Evolutionary conservation across 139 green algal genomes (phyloP).

Genomic region (Micromonas pusilla): DNA sequence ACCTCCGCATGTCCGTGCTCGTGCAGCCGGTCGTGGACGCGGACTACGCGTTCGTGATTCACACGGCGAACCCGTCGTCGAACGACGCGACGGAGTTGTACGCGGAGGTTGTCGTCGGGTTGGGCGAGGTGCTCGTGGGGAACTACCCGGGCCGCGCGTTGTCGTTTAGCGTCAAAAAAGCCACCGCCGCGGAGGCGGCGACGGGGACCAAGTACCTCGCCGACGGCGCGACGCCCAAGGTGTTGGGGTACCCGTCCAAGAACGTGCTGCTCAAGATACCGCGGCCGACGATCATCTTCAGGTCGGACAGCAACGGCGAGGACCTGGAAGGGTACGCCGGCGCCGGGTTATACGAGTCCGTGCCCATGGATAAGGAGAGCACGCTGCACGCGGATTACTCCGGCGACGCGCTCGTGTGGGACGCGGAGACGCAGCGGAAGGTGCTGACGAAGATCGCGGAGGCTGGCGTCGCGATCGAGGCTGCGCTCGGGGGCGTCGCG

Average conservation of each 20-base stretch:
- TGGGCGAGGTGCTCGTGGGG: conserved; percentile 91
- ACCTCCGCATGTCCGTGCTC: conserved; percentile 95
- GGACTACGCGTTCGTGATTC: conserved; percentile 96
- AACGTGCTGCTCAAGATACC: conserved; percentile 80
- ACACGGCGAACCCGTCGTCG: conserved; percentile 87
- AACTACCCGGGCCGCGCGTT: conserved; percentile 83
- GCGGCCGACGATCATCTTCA: conserved; percentile 79
- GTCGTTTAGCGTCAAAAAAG: conserved; percentile 22
- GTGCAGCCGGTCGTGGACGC: conserved; percentile 78
- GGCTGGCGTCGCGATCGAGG: conserved; percentile 75
- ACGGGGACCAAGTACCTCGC: background rate
- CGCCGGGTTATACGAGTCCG: conserved; percentile 70
- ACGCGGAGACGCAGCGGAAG: conserved; percentile 52
- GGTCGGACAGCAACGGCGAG: conserved; percentile 87
- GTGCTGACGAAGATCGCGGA: conserved; percentile 38
- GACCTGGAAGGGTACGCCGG: conserved; percentile 90
- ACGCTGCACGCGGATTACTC: conserved; percentile 54
- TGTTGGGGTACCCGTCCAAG: conserved; percentile 83
- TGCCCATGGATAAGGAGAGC: conserved; percentile 76
- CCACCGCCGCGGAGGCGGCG: too few relatives aligned
- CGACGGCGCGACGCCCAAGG: background rate
- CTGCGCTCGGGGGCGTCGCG: conserved; percentile 56
- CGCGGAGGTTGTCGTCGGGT: conserved; percentile 85
- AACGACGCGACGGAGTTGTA: conserved; percentile 78
- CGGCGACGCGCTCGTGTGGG: conserved; percentile 65